These are phyloP conservation scores for Ceratocystis harringtonii DNA, from an alignment of 2,329 filamentous ascomycete species.

Conservation along the genomic window DNA sequence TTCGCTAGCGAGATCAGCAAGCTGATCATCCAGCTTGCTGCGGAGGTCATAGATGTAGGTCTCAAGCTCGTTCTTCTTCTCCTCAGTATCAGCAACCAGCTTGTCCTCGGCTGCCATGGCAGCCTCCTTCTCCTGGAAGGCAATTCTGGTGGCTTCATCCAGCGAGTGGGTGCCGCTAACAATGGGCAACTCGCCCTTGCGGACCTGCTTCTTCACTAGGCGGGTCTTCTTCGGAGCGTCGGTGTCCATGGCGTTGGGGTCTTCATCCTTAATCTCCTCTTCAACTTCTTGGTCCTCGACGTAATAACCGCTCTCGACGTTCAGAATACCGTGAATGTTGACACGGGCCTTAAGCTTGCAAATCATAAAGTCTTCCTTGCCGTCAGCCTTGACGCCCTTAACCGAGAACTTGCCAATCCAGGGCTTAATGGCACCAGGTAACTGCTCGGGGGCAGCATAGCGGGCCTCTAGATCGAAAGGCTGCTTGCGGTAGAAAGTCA, in stretches of 20 bases:
- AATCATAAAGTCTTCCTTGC: constrained; percentile 96
- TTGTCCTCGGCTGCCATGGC: constrained; percentile 97
- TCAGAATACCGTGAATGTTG: constrained; percentile 90
- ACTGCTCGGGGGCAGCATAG: constrained; percentile 71
- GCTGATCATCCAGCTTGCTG: constrained; percentile 86
- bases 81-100: constrained; percentile 91
- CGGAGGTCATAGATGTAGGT: constrained; percentile 93
- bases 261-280: constrained; percentile 70
- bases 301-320: constrained; percentile 93
- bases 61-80: constrained; percentile 99
- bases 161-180: constrained; percentile 69
- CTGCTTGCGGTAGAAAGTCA: constrained; percentile 98
- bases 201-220: constrained; percentile 98
- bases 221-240: constrained; percentile 57
- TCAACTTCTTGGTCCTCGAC: constrained; percentile 97
- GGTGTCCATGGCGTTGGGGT: constrained; percentile 24
- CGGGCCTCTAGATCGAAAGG: constrained; percentile 90
- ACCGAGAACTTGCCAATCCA: constrained; percentile 98
- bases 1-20: constrained; percentile 74
- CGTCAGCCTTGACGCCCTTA: constrained; percentile 88
- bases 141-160: constrained; percentile 50
- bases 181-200: constrained; percentile 89
- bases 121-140: constrained; percentile 66
- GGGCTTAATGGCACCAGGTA: constrained; percentile 79
- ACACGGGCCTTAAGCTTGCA: constrained; percentile 98